These are phyloP conservation scores for Dimargaris cristalligena DNA, from an alignment of 192 early-diverging fungal genomes.

Conservation along the genomic window DNA sequence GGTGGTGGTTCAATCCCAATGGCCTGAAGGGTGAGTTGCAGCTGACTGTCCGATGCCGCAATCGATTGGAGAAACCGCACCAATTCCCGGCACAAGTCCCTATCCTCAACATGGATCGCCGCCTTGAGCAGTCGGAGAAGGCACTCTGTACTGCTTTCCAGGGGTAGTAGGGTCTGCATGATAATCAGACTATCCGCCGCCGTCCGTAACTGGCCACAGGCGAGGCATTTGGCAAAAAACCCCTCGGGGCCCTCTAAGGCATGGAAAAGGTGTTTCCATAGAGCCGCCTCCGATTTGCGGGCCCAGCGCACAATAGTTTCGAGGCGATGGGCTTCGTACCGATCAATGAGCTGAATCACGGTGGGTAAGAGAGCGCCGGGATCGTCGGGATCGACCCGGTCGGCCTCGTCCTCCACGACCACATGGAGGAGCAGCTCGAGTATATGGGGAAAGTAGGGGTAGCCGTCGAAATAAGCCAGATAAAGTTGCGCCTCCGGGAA, in stretches of 20 bases:
- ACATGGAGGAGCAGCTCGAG: slow-evolving; percentile 84
- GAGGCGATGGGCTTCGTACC: slow-evolving; percentile 51
- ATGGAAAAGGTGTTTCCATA: slow-evolving; percentile 79
- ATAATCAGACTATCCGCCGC: slow-evolving; percentile 88
- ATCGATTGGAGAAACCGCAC: slow-evolving; percentile 20
- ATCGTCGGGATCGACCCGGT: neutral
- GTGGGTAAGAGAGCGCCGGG: slow-evolving; percentile 40
- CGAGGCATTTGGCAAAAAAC: slow-evolving; percentile 72
- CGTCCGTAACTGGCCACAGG: slow-evolving; percentile 45
- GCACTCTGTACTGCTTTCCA: slow-evolving; percentile 13
- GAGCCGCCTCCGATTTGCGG: slow-evolving; percentile 84
- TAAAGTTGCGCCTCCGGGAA: slow-evolving; percentile 21
- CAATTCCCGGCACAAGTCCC: slow-evolving; percentile 19
- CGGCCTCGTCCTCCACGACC: slow-evolving; percentile 70
- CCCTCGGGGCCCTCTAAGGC: slow-evolving; percentile 67
- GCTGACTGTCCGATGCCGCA: slow-evolving; percentile 15
- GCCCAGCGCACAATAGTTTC: slow-evolving; percentile 92
- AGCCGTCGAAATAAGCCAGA: slow-evolving; percentile 40
- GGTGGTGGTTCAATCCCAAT: no score
- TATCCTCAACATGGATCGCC: slow-evolving; percentile 12
- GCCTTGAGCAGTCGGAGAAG: slow-evolving; percentile 17
- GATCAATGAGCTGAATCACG: slow-evolving; percentile 57
- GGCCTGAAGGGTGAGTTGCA: neutral
- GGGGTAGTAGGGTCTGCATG: slow-evolving; percentile 75
- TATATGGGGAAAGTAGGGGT: slow-evolving; percentile 80